Evolutionary conservation across 352 stramenopile species (phyloP).

Genomic region (Phytophthora capsici): DNA sequence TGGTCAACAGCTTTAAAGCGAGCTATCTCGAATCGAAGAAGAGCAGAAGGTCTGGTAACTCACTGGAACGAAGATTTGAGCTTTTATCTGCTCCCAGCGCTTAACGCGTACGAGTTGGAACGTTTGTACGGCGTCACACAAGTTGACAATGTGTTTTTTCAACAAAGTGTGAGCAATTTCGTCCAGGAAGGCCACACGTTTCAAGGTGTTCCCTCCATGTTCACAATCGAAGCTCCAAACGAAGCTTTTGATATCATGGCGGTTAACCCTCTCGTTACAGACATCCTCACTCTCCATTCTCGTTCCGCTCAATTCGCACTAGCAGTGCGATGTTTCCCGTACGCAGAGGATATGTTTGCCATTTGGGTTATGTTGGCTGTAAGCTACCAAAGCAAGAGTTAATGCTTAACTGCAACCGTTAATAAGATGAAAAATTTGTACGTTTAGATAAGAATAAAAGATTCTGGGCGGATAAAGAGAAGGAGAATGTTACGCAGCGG

Average conservation of each 20-base stretch:
- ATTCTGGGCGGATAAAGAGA: neutral
- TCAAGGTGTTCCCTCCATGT: constrained; percentile 82
- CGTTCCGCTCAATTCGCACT: constrained; percentile 73
- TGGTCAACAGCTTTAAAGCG: constrained; percentile 52
- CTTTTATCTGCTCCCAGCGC: constrained; percentile 84
- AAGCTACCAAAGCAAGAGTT: constrained; percentile 54
- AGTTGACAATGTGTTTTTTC: constrained; percentile 85
- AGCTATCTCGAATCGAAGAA: constrained; percentile 50
- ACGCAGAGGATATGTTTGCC: constrained; percentile 70
- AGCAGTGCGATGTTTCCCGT: constrained; percentile 78
- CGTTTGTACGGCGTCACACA: constrained; percentile 66
- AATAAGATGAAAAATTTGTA: neutral
- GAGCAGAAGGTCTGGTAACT: constrained; percentile 59
- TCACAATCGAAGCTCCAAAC: constrained; percentile 40
- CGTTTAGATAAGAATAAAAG: constrained; percentile 16
- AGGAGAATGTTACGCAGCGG: constrained; percentile 7
- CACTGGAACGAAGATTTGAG: constrained; percentile 79
- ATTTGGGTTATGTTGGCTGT: constrained; percentile 89
- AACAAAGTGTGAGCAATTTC: constrained; percentile 78
- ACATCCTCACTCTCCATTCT: constrained; percentile 72
- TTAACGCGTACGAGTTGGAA: constrained; percentile 90
- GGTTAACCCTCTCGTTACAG: constrained; percentile 49
- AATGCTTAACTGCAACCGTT: neutral
- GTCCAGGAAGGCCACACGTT: constrained; percentile 87
- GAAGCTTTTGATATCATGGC: constrained; percentile 55